Evolutionary conservation across 2,329 filamentous ascomycete genomes (phyloP), one percentile per base, ranked within the genome.

Genomic region (Uncinocarpus reesii): DNA sequence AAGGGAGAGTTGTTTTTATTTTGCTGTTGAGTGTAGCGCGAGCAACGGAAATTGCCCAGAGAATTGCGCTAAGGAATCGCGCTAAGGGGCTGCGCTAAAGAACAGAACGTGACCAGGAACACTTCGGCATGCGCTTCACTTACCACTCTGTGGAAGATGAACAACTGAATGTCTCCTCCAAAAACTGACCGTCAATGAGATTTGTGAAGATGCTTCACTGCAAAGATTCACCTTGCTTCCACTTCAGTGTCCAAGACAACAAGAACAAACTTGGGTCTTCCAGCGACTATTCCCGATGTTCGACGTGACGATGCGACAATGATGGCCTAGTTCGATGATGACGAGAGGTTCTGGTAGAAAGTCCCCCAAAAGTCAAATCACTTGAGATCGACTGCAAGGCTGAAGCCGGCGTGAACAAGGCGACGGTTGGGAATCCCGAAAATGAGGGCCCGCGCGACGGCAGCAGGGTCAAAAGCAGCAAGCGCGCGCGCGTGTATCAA

Each of bases 81-180:
- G n/a, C 4, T 7, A 28, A 28, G 41, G n/a, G n/a, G n/a, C 20
- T 21, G 11, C 36, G 21, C 18, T 23, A 35, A 40, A 2, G 20
- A 45, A 36, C 31, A 45, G 21, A 36, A 36, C 15, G n/a, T 35
- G 11, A 43, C 18, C 10, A 34, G 13, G 26, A 43, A 35, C 41
- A 43, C 41, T 34, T 43, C 18, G 28, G 18, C 11, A 18, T 13
- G 15, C n/a, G 18, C 15, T 24, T 47, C 35, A 47, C 45, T 47
- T 40, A 47, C 45, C 35, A 41, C 26, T 34, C 23, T 32, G n/a
- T 43, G 79, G 84, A 87, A 94, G 88, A 94, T 85, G 74, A 87
- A 94, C 88, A 94, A 95, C 68, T 83, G 70, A 95, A 95, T 94
- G 88, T 88, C 84, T 94, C 88, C 85, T 87, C 86, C 52, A 73